Conservation (phyloP, 148 eudicot genomes). For the Euryodendron excelsum region DNA sequence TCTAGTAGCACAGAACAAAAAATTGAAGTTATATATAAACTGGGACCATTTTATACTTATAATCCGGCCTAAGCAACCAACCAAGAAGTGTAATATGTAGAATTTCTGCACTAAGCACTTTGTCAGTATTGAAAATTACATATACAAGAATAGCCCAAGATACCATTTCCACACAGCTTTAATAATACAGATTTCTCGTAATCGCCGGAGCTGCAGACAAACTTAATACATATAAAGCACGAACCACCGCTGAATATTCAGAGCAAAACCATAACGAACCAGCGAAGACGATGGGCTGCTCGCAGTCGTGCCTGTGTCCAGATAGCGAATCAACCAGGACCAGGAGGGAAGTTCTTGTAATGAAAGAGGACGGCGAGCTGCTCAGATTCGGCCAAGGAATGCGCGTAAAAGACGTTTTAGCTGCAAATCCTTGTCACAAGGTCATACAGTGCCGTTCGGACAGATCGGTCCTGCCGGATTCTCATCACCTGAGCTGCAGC, state of each 20-base stretch:
- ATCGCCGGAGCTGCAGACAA: background rate
- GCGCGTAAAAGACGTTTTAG: background rate
- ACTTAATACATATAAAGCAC: background rate
- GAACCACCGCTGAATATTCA: background rate
- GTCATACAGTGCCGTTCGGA: constrained; percentile 13
- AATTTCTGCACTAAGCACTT: too few species aligned
- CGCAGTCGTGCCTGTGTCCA: constrained; percentile 1
- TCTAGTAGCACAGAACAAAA: too few species aligned
- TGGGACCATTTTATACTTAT: too few species aligned
- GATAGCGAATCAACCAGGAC: background rate
- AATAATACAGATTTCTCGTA: background rate
- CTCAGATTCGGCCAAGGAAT: constrained; percentile 4
- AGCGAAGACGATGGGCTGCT: constrained; percentile 15
- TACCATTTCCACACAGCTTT: too few species aligned
- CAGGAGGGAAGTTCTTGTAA: constrained; percentile 4
- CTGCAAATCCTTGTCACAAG: constrained; percentile 14
- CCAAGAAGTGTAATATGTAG: too few species aligned
- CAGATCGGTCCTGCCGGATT: background rate
- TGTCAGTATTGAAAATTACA: too few species aligned
- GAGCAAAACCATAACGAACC: background rate
- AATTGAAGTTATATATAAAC: too few species aligned
- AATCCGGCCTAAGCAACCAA: too few species aligned
- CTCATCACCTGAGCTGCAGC: constrained; percentile 2
- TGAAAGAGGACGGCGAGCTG: constrained; percentile 20
- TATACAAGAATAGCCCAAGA: too few species aligned